Evolutionary conservation across 2,329 filamentous ascomycete species (phyloP), one percentile per base, ranked within the genome.

Genomic region (Colletotrichum australisinense): DNA sequence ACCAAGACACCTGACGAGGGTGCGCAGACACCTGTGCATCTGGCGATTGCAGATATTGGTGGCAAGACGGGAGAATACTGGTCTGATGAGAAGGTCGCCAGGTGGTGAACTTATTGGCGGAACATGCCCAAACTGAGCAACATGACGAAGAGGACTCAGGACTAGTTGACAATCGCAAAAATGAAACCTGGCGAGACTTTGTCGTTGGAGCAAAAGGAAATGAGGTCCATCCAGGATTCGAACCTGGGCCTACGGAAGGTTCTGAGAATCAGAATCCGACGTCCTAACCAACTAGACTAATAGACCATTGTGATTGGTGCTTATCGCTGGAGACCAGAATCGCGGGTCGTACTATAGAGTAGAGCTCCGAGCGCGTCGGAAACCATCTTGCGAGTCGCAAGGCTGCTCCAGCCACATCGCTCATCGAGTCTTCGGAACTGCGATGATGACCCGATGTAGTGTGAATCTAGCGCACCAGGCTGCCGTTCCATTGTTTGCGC

Each of bases 1-100:
- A 77, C 74, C 4, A 84, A 82, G 78, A 84, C 81, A 14, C 80
- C 83, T 4, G 85, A 86, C 74, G 71, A 86, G 73, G 85, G 85
- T 12, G 84, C 85, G 11, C 78, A 81, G 76, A 86, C 83, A 49
- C 84, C 84, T 1, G 85, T 86, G 1, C 70, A 81, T 73, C 75
- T 87, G 30, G 85, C 85, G 14, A 69, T 86, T 24, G 79, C 78
- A 24, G 84, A 86, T 73, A 79, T 85, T 14, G 76, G 79, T 5
- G 79, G 78, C 0, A 76, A 76, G 65, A 78, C 78, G 3, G 85
- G 83, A 0, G 71, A 76, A 32, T 86, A 84, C 67, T 87, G 84
- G 84, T 76, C 78, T 63, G 73, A 81, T 57, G 82, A 81, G 79
- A 80, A 77, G 77, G 77, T 80, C 7, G 75, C 78, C 26, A 78